phyloP scores from a whole-genome alignment of 2,329 filamentous ascomycete species.

The Onygena corvina region DNA sequence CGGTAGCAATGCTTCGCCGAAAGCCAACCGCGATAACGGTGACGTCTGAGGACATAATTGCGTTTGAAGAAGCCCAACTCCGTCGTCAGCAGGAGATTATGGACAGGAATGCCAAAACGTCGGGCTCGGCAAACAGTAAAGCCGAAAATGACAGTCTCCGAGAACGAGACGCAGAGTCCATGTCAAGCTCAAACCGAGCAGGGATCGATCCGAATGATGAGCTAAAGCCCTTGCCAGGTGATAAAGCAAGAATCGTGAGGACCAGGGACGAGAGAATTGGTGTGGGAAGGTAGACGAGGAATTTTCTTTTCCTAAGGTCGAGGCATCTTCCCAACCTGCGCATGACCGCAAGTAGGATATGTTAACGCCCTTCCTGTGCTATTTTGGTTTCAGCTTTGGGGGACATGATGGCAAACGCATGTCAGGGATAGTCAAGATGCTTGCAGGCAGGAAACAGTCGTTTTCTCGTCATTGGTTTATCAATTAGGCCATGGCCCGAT shows the following conservation, averaged over 20 bases:
- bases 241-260: slow-evolving; percentile 38
- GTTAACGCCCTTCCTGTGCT: slow-evolving; percentile 1
- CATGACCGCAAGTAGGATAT: not conserved
- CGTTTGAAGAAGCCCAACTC: slow-evolving; percentile 35
- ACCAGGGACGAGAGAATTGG: slow-evolving; percentile 38
- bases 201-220: slow-evolving; percentile 38
- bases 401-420: not conserved
- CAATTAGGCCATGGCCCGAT: not conserved
- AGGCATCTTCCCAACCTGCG: not conserved
- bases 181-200: slow-evolving; percentile 16
- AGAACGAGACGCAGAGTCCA: not conserved
- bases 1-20: slow-evolving; percentile 36
- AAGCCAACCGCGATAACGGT: slow-evolving; percentile 41
- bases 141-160: not conserved
- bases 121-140: not conserved
- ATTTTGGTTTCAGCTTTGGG: not conserved
- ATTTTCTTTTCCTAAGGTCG: not conserved
- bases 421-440: not conserved
- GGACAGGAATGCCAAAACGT: slow-evolving; percentile 11
- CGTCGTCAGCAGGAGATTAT: slow-evolving; percentile 17
- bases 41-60: slow-evolving; percentile 37
- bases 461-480: not conserved
- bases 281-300: slow-evolving; percentile 14
- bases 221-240: slow-evolving; percentile 39
- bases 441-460: not conserved